Percentiles rank a stretch among this genome's conserved stretches.
Conservation (phyloP, 805 yeast genomes). For the Myxozyma lipomycoides region DNA sequence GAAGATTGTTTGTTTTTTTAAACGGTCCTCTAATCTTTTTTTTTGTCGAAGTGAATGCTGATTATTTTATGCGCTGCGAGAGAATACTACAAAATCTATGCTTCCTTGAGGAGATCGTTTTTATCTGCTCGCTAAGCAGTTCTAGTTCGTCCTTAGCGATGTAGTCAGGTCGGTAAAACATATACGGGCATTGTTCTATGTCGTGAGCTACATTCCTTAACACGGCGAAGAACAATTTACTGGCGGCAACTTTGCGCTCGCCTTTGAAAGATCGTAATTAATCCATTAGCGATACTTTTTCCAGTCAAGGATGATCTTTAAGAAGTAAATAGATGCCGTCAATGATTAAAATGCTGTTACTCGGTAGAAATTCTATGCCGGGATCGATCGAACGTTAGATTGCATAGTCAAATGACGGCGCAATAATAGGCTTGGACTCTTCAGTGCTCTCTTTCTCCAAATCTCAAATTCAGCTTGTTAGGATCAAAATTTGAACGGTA, state of each 20-base stretch:
- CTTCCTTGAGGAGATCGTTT: conserved; percentile 63
- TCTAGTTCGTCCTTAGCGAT: conserved; percentile 35
- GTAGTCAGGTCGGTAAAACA: conserved; percentile 32
- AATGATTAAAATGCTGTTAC: conserved; percentile 54
- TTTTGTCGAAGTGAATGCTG: conserved; percentile 15
- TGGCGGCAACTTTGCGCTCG: conserved; percentile 46
- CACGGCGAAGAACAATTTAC: conserved; percentile 42
- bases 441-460: conserved; percentile 34
- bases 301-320: conserved; percentile 56
- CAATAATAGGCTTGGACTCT: conserved; percentile 25
- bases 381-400: conserved; percentile 60
- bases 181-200: conserved; percentile 12
- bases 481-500: conserved; percentile 85
- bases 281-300: conserved; percentile 42
- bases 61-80: conserved; percentile 25
- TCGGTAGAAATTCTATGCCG: conserved; percentile 46
- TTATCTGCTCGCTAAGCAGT: conserved; percentile 42
- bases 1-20: not conserved
- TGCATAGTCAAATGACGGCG: conserved; percentile 73
- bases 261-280: conserved; percentile 48
- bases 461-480: conserved; percentile 38
- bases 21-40: not conserved
- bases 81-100: conserved; percentile 34
- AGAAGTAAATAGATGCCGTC: conserved; percentile 76
- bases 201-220: conserved; percentile 37